Base-by-base conservation (phyloP, 1,284 basidiomycete genomes). In the Rhizoctonia solani region DNA sequence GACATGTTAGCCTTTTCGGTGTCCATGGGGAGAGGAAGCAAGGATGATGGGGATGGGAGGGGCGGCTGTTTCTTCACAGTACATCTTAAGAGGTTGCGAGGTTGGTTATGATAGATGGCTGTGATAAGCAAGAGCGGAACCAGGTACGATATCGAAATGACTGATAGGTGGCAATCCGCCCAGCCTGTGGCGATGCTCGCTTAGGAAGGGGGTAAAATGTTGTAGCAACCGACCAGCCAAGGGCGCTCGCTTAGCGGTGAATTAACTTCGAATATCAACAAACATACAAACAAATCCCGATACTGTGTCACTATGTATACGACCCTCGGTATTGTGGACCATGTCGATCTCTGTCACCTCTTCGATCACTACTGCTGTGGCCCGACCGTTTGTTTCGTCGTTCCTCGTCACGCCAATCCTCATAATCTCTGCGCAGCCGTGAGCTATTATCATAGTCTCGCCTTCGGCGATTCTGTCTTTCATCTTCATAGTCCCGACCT, bases 141-240 rank as follows among this genome's bases (percentile, higher is more conserved):
- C 42, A 59, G 44, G 42, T 49, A 34, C 42, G n/a, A n/a, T n/a
- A n/a, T n/a, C n/a, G n/a, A n/a, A n/a, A n/a, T n/a, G n/a, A n/a
- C n/a, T n/a, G n/a, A n/a, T n/a, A n/a, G n/a, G n/a, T n/a, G n/a
- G n/a, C n/a, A n/a, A n/a, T n/a, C n/a, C 21, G 58, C 58, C 58
- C 46, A 63, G 58, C 2, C 58, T 6, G 58, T 63, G 58, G 58
- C 58, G 2, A 30, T 63, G 58, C n/a, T 63, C 58, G 58, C 58
- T 50, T n/a, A n/a, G n/a, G n/a, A n/a, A 25, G 46, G 21, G 27
- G 16, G 34, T 32, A 6, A 41, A 63, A 32, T 34, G 47, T 63
- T 52, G 14, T 41, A 39, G 42, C 30, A 41, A 21, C 55, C 54
- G 54, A 55, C 27, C 52, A 37, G 29, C 23, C 21, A n/a, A n/a